Evolutionary conservation across 2,329 filamentous ascomycete species (phyloP), one percentile per base, ranked within the genome.

Genomic region (Alternaria dauci): DNA sequence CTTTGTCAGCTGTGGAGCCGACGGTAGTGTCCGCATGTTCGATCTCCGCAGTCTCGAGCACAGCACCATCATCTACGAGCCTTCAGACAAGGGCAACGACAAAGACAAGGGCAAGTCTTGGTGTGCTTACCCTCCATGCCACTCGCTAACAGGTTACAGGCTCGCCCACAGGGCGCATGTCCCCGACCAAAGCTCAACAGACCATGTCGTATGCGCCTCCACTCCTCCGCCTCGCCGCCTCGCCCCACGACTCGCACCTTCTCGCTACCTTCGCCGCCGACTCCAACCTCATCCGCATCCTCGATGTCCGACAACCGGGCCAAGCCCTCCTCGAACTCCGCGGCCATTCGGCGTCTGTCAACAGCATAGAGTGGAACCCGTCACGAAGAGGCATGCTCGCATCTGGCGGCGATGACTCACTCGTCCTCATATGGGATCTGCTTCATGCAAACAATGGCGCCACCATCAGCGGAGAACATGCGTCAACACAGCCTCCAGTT

Each of bases 31-130:
- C 26, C 89, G 95, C 71, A 99, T 99, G 95, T 99, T 99, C 80
- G 95, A 99, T 79, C 84, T 99, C 62, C 88, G 95, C 74, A 98
- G 94, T 78, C 82, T 99, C 54, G 95, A 99, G 77, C 95, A 99
- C 78, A 97, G 94, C 68, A 99, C 95, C 52, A 99, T 99, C 77
- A 99, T 99, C 66, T 99, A 99, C 78, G 95, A 99, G 79, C 95
- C 95, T 5, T 94, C 92, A 0, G 91, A 93, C 68, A 97, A 97
- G 81, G 89, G 90, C 18, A 81, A 69, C 26, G 75, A 77, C 47
- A 72, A 82, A 28, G 79, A 79, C 42, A 83, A 81, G 73, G 75
- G 81, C 82, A 63, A 54, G 77, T 62, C 20, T 11, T 12, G 20
- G 12, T 50, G 8, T 26, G 1, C 36, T 25, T 23, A 8, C 18